Conservation (phyloP, 1,284 basidiomycete genomes). For the Cryptococcus neoformans region DNA sequence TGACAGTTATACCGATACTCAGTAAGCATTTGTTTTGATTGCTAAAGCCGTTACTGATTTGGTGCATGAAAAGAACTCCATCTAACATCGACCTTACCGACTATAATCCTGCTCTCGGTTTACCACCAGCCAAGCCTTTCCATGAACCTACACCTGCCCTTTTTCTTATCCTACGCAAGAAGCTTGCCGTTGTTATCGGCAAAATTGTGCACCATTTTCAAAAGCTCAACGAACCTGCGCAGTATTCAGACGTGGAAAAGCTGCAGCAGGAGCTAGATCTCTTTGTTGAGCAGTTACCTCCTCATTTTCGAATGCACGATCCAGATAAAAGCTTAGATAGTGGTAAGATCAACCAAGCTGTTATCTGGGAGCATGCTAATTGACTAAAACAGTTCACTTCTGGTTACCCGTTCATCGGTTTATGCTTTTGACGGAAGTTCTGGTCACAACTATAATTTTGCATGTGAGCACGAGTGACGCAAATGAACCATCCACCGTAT, state of each 20-base stretch:
- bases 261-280: constrained; percentile 82
- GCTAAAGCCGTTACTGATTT: neutral
- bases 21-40: constrained; percentile 12
- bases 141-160: constrained; percentile 73
- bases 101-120: constrained; percentile 41
- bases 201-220: constrained; percentile 94
- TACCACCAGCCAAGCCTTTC: constrained; percentile 46
- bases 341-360: constrained; percentile 17
- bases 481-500: no score
- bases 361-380: neutral
- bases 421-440: constrained; percentile 44
- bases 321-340: constrained; percentile 77
- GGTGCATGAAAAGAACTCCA: constrained; percentile 64
- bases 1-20: constrained; percentile 48
- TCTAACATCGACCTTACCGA: constrained; percentile 76
- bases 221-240: constrained; percentile 73
- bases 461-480: constrained; percentile 28
- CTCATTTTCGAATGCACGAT: constrained; percentile 56
- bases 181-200: constrained; percentile 79
- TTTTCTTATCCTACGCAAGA: constrained; percentile 82
- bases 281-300: constrained; percentile 72
- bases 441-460: constrained; percentile 48
- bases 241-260: constrained; percentile 78
- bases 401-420: constrained; percentile 47
- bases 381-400: constrained; percentile 21